Percentiles rank a stretch among this genome's conserved stretches.
These are phyloP conservation scores for Puccinellia tenuiflora DNA, from an alignment of 176 grass and related monocot species.

Conservation along the genomic window DNA sequence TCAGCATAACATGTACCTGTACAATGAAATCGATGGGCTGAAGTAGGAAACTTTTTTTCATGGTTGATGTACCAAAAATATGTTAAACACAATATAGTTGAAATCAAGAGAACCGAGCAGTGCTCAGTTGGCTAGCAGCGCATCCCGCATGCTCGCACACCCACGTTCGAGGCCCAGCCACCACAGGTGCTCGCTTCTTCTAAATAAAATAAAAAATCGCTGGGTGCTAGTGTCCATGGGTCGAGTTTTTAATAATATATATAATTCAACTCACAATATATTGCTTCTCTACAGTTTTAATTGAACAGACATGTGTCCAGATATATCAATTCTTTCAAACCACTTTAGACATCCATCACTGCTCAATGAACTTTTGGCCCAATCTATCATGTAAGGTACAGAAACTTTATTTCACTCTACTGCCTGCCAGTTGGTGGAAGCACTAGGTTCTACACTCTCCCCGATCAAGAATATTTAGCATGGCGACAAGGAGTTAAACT, in stretches of 20 bases:
- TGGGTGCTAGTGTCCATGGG: not conserved
- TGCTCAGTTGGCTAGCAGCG: not conserved
- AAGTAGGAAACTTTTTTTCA: conserved; percentile 1
- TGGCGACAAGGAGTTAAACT: not conserved
- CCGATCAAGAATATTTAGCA: not conserved
- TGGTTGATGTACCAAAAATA: too few species aligned
- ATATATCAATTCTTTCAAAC: not conserved
- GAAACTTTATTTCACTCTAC: not conserved
- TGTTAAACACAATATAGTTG: not conserved
- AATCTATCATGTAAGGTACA: not conserved
- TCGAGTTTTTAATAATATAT: not conserved
- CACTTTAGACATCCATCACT: not conserved
- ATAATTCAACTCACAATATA: conserved; percentile 9
- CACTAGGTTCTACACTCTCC: not conserved
- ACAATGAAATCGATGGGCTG: conserved; percentile 14
- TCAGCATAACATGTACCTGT: conserved; percentile 92
- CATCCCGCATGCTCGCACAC: not conserved
- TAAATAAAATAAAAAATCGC: not conserved
- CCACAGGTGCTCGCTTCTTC: not conserved
- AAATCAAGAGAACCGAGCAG: not conserved
- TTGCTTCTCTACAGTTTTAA: not conserved
- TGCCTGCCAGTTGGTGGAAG: not conserved
- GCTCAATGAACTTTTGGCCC: not conserved
- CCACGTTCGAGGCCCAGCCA: not conserved
- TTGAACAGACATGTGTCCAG: not conserved